These are phyloP conservation scores for Helianthus tuberosus DNA, from an alignment of 129 eudicot species.

Conservation along the genomic window DNA sequence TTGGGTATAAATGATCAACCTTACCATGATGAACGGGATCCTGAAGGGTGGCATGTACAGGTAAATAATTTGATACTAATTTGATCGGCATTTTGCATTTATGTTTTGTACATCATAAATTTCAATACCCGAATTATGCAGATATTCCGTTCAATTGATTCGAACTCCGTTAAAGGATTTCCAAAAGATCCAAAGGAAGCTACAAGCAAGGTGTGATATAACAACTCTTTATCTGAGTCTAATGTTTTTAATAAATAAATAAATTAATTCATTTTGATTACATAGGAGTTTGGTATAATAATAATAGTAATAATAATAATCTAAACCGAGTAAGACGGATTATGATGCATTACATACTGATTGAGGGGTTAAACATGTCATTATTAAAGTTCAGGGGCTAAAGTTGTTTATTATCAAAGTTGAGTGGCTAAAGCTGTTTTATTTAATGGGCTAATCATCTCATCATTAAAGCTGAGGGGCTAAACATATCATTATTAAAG, in stretches of 20 bases:
- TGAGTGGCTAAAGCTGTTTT: too few species aligned
- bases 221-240: constrained; percentile 3
- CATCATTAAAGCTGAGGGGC: too few species aligned
- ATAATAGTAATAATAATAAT: background rate
- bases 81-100: background rate
- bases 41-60: constrained; percentile 86
- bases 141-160: constrained; percentile 68
- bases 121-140: constrained; percentile 29
- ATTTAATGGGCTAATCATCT: too few species aligned
- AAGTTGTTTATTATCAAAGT: too few species aligned
- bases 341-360: constrained; percentile 5
- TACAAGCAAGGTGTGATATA: background rate
- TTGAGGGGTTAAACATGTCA: too few species aligned
- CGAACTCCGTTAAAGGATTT: constrained; percentile 7
- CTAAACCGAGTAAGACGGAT: background rate
- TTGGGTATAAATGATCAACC: constrained; percentile 56
- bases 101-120: background rate
- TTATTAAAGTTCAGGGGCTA: too few species aligned
- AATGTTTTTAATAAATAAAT: background rate
- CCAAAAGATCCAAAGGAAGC: background rate
- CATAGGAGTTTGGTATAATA: background rate
- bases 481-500: too few species aligned
- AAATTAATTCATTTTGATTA: background rate
- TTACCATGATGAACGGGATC: constrained; percentile 54
- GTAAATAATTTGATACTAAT: constrained; percentile 31